Conservation (phyloP, 352 stramenopile species). For the Globisporangium takayamanum region DNA sequence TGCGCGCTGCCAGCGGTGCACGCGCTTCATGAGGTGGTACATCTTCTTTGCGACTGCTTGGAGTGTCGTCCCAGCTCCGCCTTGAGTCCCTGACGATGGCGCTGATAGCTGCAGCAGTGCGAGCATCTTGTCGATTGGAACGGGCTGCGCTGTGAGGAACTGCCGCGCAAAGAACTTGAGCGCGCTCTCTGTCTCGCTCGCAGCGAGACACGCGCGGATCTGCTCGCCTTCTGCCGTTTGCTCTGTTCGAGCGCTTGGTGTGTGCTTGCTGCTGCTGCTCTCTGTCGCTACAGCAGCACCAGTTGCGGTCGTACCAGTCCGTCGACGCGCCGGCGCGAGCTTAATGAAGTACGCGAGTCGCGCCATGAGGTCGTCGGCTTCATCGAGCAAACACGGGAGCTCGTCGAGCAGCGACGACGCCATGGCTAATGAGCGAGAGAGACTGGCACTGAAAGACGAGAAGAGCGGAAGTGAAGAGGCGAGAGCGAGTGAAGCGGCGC, state of each 20-base stretch:
- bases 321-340: background rate
- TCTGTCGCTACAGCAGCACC: no score
- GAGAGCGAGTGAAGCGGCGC: no score
- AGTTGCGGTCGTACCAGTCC: background rate
- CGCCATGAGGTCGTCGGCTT: conserved; percentile 53
- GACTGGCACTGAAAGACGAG: background rate
- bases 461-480: background rate
- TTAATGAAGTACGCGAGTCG: conserved; percentile 32
- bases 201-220: conserved; percentile 4
- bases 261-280: background rate
- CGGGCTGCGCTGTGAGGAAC: conserved; percentile 22
- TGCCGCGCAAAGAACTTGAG: conserved; percentile 36
- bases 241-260: background rate
- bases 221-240: background rate
- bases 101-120: conserved; percentile 16
- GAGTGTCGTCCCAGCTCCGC: conserved; percentile 6
- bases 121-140: conserved; percentile 20
- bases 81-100: conserved; percentile 5
- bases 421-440: conserved; percentile 17
- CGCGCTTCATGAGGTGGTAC: conserved; percentile 56
- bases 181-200: conserved; percentile 8
- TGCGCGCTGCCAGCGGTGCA: conserved; percentile 58
- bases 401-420: conserved; percentile 51
- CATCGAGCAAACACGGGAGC: conserved; percentile 49
- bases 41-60: conserved; percentile 19